Conservation (phyloP, 306 rosid species). For the Alnus glutinosa region DNA sequence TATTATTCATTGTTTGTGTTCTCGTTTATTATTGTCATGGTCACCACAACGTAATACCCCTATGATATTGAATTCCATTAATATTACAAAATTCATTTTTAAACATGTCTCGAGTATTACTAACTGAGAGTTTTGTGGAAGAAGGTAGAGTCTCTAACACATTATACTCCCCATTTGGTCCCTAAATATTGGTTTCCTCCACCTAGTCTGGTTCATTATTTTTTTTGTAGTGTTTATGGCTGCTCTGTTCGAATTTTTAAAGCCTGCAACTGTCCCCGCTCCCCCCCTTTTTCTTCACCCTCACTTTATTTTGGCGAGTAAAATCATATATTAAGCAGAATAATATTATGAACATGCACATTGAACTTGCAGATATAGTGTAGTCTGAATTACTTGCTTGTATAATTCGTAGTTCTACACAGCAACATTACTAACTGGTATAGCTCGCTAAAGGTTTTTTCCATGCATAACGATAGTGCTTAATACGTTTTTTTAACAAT, state of each 20-base stretch:
- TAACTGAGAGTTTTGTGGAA: background rate
- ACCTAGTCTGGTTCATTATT: background rate
- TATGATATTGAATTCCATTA: background rate
- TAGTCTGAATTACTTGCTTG: background rate
- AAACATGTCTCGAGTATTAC: background rate
- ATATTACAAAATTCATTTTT: background rate
- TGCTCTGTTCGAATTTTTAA: background rate
- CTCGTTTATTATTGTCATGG: background rate
- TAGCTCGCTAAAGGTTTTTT: background rate
- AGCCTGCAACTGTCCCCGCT: background rate
- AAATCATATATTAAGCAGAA: background rate
- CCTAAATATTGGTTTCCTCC: background rate
- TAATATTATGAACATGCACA: background rate
- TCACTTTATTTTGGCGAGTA: too few relatives aligned
- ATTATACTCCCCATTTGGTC: background rate
- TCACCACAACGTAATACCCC: background rate
- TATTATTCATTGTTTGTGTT: background rate
- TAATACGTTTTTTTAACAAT: background rate
- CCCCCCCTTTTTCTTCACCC: too few relatives aligned
- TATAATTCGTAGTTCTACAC: background rate
- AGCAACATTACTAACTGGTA: background rate
- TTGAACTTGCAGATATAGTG: background rate
- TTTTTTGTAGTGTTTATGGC: background rate
- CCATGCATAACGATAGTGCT: background rate
- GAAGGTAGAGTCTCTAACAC: background rate